Percentiles rank a stretch among this genome's conserved stretches.
Evolutionary conservation across 2,329 filamentous ascomycete species (phyloP).

Genomic region (Ceratocystis harringtonii): DNA sequence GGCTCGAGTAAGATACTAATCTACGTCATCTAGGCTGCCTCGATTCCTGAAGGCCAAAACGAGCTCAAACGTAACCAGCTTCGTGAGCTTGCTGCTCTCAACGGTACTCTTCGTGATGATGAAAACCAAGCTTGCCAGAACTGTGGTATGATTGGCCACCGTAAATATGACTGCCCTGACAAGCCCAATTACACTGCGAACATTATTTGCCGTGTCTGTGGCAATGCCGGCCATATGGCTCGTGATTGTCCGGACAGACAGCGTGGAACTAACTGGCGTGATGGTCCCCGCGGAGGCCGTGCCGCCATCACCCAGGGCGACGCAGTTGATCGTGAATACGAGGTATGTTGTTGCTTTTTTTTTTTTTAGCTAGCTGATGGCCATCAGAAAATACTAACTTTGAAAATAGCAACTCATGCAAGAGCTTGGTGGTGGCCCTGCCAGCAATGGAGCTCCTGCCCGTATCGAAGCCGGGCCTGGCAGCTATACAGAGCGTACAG

Average conservation of each 20-base stretch:
- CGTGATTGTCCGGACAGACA: slow-evolving; percentile 92
- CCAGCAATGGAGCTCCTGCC: slow-evolving; percentile 45
- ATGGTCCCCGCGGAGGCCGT: slow-evolving; percentile 41
- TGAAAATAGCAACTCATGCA: slow-evolving; percentile 73
- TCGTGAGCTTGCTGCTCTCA: slow-evolving; percentile 89
- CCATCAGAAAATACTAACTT: slow-evolving; percentile 28
- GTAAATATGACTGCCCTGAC: slow-evolving; percentile 97
- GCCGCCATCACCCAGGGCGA: slow-evolving; percentile 53
- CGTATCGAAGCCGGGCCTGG: slow-evolving; percentile 78
- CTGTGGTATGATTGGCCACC: slow-evolving; percentile 95
- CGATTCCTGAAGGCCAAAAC: slow-evolving; percentile 96
- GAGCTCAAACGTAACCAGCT: slow-evolving; percentile 98
- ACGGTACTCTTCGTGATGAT: slow-evolving; percentile 96
- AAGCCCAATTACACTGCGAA: slow-evolving; percentile 97
- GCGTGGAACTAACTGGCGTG: slow-evolving; percentile 79
- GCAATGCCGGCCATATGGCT: slow-evolving; percentile 96
- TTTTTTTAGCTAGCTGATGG: not conserved
- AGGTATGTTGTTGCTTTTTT: slow-evolving; percentile 45
- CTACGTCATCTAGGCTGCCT: slow-evolving; percentile 56
- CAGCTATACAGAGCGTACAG: slow-evolving; percentile 39
- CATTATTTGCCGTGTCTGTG: slow-evolving; percentile 96
- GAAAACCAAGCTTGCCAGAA: slow-evolving; percentile 99
- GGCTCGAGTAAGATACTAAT: not conserved
- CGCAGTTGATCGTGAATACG: slow-evolving; percentile 84
- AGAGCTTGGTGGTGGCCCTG: slow-evolving; percentile 65